Conservation (phyloP, 164 flowering plant species). For the Houttuynia cordata region DNA sequence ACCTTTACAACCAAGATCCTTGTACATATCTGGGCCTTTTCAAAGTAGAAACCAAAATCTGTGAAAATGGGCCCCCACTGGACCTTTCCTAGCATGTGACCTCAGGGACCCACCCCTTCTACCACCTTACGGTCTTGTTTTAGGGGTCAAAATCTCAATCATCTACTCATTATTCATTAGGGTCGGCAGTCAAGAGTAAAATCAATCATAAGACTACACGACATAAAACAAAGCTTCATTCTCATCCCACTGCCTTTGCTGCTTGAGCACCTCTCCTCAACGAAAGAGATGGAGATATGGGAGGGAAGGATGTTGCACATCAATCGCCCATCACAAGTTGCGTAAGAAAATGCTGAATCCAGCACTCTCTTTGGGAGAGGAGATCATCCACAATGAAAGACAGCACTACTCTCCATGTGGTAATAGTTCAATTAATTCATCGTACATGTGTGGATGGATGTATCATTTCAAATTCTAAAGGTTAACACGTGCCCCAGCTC, state of each 20-base stretch:
- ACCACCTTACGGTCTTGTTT: not conserved
- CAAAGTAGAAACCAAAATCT: not conserved
- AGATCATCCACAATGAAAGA: too few relatives aligned
- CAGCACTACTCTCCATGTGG: too few relatives aligned
- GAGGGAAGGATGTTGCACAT: not conserved
- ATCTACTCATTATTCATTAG: conserved; percentile 4
- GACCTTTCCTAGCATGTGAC: not conserved
- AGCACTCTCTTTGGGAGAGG: too few relatives aligned
- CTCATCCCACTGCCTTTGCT: too few relatives aligned
- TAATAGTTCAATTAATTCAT: too few relatives aligned
- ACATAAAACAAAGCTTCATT: not conserved
- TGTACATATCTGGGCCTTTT: conserved; percentile 1
- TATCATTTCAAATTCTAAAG: too few relatives aligned
- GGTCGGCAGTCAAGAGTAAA: not conserved
- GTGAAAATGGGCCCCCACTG: not conserved
- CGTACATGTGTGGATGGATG: too few relatives aligned
- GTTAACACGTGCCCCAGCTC: too few relatives aligned
- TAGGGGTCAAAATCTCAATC: conserved; percentile 7
- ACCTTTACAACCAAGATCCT: conserved; percentile 8
- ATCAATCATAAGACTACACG: not conserved
- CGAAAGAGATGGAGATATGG: too few relatives aligned
- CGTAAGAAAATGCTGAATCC: not conserved
- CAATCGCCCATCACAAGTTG: not conserved
- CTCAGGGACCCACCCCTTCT: not conserved
- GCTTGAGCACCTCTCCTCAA: too few relatives aligned